Conservation (phyloP, 106 monocot genomes). For the Dendrobium nobile region DNA sequence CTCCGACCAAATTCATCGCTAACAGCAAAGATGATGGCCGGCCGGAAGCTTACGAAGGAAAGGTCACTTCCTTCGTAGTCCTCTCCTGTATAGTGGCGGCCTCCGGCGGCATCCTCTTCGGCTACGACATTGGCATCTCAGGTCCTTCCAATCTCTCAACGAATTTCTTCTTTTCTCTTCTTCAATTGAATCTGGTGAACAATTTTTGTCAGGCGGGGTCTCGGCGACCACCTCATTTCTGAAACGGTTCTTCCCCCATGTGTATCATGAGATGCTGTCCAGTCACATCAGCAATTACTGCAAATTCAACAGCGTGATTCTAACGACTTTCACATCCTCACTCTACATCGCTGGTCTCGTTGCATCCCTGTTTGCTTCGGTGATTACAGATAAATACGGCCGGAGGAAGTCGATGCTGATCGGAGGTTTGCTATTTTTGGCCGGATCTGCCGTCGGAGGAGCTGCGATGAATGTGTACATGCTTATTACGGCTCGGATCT, state of each 20-base stretch:
- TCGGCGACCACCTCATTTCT: constrained; percentile 9
- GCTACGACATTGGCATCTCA: constrained; percentile 8
- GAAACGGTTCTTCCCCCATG: constrained; percentile 11
- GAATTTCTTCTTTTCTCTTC: neutral
- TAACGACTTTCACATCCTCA: constrained; percentile 10
- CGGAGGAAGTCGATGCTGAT: constrained; percentile 3
- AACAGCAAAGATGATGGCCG: neutral
- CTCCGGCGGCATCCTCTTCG: constrained; percentile 7
- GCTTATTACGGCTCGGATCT: constrained; percentile 3
- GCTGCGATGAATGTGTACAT: constrained; percentile 8
- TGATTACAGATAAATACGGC: neutral
- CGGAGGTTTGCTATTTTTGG: constrained; percentile 8
- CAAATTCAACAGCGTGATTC: constrained; percentile 7
- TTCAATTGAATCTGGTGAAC: neutral
- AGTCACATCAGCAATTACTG: constrained; percentile 1
- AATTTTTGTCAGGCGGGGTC: constrained; percentile 3
- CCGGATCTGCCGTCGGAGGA: constrained; percentile 9
- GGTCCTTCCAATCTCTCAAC: neutral
- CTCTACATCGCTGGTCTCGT: constrained; percentile 11
- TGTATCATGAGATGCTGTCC: neutral
- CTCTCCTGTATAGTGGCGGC: constrained; percentile 6
- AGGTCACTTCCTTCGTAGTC: constrained; percentile 1
- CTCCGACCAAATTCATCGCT: neutral
- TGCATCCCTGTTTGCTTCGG: constrained; percentile 1
- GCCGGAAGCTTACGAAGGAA: neutral